Evolutionary conservation across 2,329 filamentous ascomycete genomes (phyloP), one percentile per base, ranked within the genome.

Genomic region (Fusarium musae): DNA sequence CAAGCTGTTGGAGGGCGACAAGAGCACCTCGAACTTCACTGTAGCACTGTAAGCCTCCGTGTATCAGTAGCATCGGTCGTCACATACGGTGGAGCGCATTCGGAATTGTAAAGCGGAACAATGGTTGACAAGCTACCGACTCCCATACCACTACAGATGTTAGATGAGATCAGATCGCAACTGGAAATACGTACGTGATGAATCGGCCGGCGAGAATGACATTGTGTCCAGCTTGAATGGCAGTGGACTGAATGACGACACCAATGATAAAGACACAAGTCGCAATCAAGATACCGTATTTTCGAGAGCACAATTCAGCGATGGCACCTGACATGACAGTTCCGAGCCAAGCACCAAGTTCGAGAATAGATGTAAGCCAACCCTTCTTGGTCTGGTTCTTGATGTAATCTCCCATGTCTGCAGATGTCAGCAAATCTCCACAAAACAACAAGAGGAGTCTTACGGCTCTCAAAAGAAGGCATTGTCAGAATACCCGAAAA

Each of bases 271-370:
- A 94, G 28, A 94, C 87, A 16, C 82, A 79, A 2, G 88, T 89
- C 16, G 91, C 91, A 39, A 93, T 85, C 21, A 94, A 81, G 62
- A 94, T 90, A 11, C 89, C 88, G 70, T 91, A 91, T 80, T 94
- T 94, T 52, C 93, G 87, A 4, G 90, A 92, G 56, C 91, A 80
- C 7, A 87, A 84, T 78, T 95, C 93, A 23, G 92, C 92, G n/a
- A 94, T 80, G 77, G 92, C 92, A 3, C 92, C 91, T 5, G 89
- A 92, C 44, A 92, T 85, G 6, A 95, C 81, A 1, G 91, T 89
- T 42, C 93, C 93, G n/a, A 93, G 78, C 92, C 92, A 95, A 47
- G 92, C 93, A 59, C 93, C 93, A 4, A 95, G 87, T 78, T 94
- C 92, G 32, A 95, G 88, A 72, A 94, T 93, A 5, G 92, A 86